A percentile compares a stretch with the other conserved stretches of the same genome.
phyloP scores from a whole-genome alignment of 106 monocot genomes.

The Vanilla planifolia region DNA sequence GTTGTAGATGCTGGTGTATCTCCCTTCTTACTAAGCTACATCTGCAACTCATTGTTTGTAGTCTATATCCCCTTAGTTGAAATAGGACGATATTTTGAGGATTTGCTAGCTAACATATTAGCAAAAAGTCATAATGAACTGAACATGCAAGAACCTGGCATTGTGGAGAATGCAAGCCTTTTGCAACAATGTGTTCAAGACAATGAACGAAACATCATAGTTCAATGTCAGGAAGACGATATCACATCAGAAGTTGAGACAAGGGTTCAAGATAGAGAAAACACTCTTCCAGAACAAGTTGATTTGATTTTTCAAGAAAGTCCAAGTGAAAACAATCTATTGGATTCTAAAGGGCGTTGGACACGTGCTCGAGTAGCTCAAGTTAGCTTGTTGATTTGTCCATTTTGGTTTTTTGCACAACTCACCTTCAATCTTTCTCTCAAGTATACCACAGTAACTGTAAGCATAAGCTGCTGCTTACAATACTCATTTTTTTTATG shows the following conservation, averaged over 20 bases:
- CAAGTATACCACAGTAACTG: constrained; percentile 92
- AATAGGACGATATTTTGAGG: constrained; percentile 49
- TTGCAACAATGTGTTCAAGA: constrained; percentile 17
- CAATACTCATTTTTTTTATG: background rate
- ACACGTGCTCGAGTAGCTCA: constrained; percentile 55
- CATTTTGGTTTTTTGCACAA: constrained; percentile 95
- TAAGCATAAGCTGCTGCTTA: constrained; percentile 18
- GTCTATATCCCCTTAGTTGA: constrained; percentile 82
- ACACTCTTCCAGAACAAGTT: constrained; percentile 6
- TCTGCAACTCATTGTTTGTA: constrained; percentile 87
- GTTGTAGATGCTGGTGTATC: constrained; percentile 87
- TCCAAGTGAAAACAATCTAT: constrained; percentile 3
- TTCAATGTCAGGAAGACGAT: constrained; percentile 6
- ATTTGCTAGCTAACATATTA: constrained; percentile 29
- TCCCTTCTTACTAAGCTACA: constrained; percentile 87
- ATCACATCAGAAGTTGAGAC: background rate
- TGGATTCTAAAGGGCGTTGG: constrained; percentile 61
- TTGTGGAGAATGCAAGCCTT: constrained; percentile 51
- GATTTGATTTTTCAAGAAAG: background rate
- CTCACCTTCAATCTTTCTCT: constrained; percentile 93
- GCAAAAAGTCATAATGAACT: constrained; percentile 12
- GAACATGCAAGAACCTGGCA: constrained; percentile 7
- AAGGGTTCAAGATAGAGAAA: constrained; percentile 1
- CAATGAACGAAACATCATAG: background rate
- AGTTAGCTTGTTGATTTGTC: constrained; percentile 83